Percentiles rank a stretch among this genome's conserved stretches.
These are phyloP conservation scores for Zangia roseola DNA, from an alignment of 768 basidiomycete species.

Conservation along the genomic window DNA sequence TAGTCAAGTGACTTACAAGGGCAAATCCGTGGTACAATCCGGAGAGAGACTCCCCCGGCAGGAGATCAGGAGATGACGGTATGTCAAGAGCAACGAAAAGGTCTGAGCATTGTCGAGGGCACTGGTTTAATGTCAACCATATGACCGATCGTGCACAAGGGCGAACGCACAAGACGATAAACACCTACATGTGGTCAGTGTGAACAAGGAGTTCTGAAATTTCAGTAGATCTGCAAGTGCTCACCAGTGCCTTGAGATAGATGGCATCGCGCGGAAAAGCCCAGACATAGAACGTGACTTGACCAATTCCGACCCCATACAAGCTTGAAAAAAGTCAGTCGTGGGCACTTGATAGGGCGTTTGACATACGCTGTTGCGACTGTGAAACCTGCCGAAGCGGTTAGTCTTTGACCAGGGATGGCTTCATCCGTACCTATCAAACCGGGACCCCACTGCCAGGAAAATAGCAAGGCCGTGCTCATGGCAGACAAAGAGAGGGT, in stretches of 20 bases:
- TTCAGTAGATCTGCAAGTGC: neutral
- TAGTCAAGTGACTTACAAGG: slow-evolving; percentile 3
- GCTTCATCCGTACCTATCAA: slow-evolving; percentile 13
- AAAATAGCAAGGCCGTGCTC: neutral
- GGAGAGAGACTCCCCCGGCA: slow-evolving; percentile 7
- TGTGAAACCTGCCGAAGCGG: slow-evolving; percentile 18
- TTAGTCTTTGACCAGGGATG: neutral
- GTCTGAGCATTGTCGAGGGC: slow-evolving; percentile 8
- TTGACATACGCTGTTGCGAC: slow-evolving; percentile 13
- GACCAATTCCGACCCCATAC: slow-evolving; percentile 17
- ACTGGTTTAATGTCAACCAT: slow-evolving; percentile 6
- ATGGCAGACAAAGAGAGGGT: too few species aligned
- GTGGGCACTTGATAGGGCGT: neutral
- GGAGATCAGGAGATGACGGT: slow-evolving; percentile 3
- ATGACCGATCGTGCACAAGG: too few species aligned
- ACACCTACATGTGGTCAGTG: neutral
- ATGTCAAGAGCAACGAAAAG: neutral
- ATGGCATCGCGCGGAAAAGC: slow-evolving; percentile 16
- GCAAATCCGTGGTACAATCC: slow-evolving; percentile 1
- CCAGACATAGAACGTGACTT: slow-evolving; percentile 17
- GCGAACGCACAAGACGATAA: slow-evolving; percentile 9
- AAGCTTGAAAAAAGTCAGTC: slow-evolving; percentile 9
- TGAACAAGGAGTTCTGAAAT: neutral
- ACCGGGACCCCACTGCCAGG: slow-evolving; percentile 12
- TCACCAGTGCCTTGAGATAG: slow-evolving; percentile 14